These are phyloP conservation scores for Zygoascus biomembranicola DNA, from an alignment of 805 yeast species.

Conservation along the genomic window DNA sequence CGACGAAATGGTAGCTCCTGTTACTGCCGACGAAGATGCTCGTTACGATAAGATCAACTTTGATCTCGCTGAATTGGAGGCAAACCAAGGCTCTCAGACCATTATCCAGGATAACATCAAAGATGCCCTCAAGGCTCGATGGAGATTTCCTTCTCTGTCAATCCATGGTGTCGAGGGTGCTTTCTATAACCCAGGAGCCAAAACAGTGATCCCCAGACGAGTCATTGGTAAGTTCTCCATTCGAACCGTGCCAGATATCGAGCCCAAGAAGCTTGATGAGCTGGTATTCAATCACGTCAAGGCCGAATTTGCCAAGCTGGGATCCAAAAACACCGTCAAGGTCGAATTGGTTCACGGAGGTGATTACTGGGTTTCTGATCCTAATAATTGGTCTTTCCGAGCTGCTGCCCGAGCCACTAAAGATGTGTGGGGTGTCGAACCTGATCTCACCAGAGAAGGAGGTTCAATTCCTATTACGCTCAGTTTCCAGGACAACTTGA, in stretches of 20 bases:
- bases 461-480: slow-evolving; percentile 97
- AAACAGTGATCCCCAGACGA: slow-evolving; percentile 94
- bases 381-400: slow-evolving; percentile 82
- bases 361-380: slow-evolving; percentile 92
- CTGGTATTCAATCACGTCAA: slow-evolving; percentile 65
- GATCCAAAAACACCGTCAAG: slow-evolving; percentile 66
- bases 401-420: slow-evolving; percentile 95
- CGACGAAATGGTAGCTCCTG: slow-evolving; percentile 89
- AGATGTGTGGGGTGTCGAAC: slow-evolving; percentile 89
- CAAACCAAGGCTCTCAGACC: slow-evolving; percentile 83
- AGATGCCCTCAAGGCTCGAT: slow-evolving; percentile 90
- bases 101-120: slow-evolving; percentile 69
- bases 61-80: slow-evolving; percentile 72
- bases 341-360: slow-evolving; percentile 89
- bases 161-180: slow-evolving; percentile 98
- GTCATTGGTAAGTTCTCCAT: slow-evolving; percentile 93
- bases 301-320: slow-evolving; percentile 53
- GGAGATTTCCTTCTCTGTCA: slow-evolving; percentile 97
- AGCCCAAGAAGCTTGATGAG: slow-evolving; percentile 67
- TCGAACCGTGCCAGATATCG: slow-evolving; percentile 94
- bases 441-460: slow-evolving; percentile 97
- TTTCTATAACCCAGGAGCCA: slow-evolving; percentile 89
- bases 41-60: slow-evolving; percentile 84
- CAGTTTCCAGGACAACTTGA: slow-evolving; percentile 81
- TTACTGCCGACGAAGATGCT: slow-evolving; percentile 69